Evolutionary conservation across 805 yeast genomes (phyloP).

Genomic region (Nakazawaea ambrosiae): DNA sequence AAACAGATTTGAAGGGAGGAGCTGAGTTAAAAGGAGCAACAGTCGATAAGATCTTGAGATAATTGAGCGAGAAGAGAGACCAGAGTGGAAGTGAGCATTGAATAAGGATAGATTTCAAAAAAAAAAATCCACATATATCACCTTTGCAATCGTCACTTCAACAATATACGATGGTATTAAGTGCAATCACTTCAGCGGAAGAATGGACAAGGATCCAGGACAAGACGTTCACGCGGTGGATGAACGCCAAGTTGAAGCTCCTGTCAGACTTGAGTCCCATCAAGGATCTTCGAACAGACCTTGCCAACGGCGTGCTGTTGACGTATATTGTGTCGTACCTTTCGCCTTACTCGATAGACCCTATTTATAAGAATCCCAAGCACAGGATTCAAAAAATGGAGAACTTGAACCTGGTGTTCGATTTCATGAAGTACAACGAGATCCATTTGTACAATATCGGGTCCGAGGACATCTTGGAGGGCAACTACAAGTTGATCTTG

Average conservation of each 20-base stretch:
- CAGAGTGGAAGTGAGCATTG: no score
- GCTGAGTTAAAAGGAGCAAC: no score
- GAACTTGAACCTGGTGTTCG: slow-evolving; percentile 34
- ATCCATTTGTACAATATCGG: slow-evolving; percentile 37
- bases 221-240: slow-evolving; percentile 44
- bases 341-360: slow-evolving; percentile 16
- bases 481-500: slow-evolving; percentile 37
- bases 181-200: no score
- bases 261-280: slow-evolving; percentile 15
- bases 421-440: slow-evolving; percentile 29
- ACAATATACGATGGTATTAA: no score
- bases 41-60: no score
- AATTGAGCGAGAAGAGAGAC: no score
- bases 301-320: slow-evolving; percentile 34
- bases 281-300: slow-evolving; percentile 23
- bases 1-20: no score
- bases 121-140: no score
- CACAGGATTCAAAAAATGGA: slow-evolving; percentile 39
- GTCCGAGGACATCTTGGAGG: slow-evolving; percentile 43
- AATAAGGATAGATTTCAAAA: no score
- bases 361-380: slow-evolving; percentile 29
- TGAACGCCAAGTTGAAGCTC: slow-evolving; percentile 29
- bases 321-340: slow-evolving; percentile 30
- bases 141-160: no score
- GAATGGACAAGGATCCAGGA: slow-evolving; percentile 26